Conservation (phyloP, 2,329 filamentous ascomycete species). For the Calonectria hongkongensis region DNA sequence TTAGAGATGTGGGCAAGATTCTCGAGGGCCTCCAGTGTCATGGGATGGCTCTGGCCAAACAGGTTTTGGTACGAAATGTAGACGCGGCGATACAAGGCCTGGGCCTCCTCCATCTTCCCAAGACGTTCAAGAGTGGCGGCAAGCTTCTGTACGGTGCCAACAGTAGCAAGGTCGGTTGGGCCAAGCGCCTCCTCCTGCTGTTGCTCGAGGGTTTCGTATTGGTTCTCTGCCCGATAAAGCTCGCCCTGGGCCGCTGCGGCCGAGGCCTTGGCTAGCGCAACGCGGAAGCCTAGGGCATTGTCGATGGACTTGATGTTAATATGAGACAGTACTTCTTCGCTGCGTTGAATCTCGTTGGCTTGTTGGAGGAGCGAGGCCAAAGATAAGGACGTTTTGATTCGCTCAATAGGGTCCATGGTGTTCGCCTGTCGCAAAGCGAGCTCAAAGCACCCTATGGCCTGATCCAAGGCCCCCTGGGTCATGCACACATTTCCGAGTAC, state of each 20-base stretch:
- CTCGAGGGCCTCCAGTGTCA: conserved; percentile 55
- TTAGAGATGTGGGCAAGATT: conserved; percentile 51
- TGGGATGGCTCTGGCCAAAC: conserved; percentile 52
- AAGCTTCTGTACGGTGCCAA: conserved; percentile 37
- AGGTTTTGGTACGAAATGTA: conserved; percentile 46
- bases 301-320: conserved; percentile 35
- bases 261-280: conserved; percentile 35
- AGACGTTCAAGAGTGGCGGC: conserved; percentile 34
- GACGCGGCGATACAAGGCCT: conserved; percentile 38
- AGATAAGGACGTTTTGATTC: conserved; percentile 34
- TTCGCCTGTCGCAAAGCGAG: conserved; percentile 31
- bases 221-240: conserved; percentile 30
- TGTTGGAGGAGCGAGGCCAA: conserved; percentile 34
- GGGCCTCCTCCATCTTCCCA: conserved; percentile 39
- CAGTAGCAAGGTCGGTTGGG: conserved; percentile 32
- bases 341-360: conserved; percentile 27
- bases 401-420: conserved; percentile 33
- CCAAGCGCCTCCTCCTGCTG: conserved; percentile 37
- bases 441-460: conserved; percentile 38
- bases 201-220: conserved; percentile 36
- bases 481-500: conserved; percentile 38
- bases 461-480: conserved; percentile 34
- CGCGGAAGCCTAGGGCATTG: conserved; percentile 34
- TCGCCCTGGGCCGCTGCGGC: conserved; percentile 33
- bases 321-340: conserved; percentile 31